phyloP scores from a whole-genome alignment of 306 rosid genomes.

The Myrica gale region DNA sequence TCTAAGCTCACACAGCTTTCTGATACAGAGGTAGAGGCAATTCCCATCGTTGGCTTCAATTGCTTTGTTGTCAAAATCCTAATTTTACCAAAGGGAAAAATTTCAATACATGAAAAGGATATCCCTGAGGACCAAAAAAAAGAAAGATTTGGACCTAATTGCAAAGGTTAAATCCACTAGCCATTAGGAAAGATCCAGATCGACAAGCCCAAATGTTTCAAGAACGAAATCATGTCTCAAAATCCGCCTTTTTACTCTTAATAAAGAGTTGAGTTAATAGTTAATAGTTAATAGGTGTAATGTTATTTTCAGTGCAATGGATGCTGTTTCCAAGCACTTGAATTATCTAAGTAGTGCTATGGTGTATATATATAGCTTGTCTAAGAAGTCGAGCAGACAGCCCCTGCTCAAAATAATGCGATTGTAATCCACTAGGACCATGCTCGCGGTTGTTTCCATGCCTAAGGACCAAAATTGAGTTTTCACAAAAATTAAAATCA shows the following conservation, averaged over 20 bases:
- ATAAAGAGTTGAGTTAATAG: neutral
- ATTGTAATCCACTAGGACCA: no score
- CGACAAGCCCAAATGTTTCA: slow-evolving; percentile 11
- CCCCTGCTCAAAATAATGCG: slow-evolving; percentile 56
- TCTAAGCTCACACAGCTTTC: no score
- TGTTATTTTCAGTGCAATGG: neutral
- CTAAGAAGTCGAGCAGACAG: slow-evolving; percentile 93
- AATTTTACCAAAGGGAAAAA: slow-evolving; percentile 1
- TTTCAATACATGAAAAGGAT: neutral
- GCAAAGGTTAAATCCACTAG: neutral
- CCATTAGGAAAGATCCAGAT: neutral
- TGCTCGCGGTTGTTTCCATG: no score
- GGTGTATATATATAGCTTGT: slow-evolving; percentile 97
- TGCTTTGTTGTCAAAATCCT: slow-evolving; percentile 90
- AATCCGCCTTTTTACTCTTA: no score
- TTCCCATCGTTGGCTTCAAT: slow-evolving; percentile 96
- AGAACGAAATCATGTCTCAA: neutral
- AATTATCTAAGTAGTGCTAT: slow-evolving; percentile 96
- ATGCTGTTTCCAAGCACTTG: slow-evolving; percentile 36
- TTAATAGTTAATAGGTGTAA: neutral
- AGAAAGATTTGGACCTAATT: neutral
- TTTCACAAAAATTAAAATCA: no score
- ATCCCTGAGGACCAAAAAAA: neutral
- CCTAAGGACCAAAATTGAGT: no score
- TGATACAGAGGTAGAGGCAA: slow-evolving; percentile 97